A percentile compares a stretch with the other conserved stretches of the same genome.
Evolutionary conservation across 78 protist genomes (phyloP).

Genomic region (Protostelium mycophagum): DNA sequence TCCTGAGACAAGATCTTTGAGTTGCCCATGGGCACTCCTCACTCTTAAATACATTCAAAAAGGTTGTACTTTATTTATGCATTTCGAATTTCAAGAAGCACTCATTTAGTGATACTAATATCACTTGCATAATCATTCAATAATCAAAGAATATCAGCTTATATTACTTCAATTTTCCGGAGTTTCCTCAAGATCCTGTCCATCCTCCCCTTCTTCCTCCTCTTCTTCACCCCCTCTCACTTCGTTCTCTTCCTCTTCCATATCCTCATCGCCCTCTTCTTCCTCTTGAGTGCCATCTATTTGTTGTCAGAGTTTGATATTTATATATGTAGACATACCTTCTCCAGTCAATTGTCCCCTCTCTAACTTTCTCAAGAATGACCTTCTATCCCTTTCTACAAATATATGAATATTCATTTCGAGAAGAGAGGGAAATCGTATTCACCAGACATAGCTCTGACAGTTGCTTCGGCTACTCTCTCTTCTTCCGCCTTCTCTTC

Average conservation of each 20-base stretch:
- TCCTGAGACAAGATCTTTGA: too few species aligned
- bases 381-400: conserved; percentile 64
- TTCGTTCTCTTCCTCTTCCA: conserved; percentile 13
- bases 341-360: conserved; percentile 8
- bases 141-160: too few species aligned
- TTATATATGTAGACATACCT: not conserved
- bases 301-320: not conserved
- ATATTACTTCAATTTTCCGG: not conserved
- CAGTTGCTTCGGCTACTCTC: conserved; percentile 22
- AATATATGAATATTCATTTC: not conserved
- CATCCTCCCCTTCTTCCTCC: conserved; percentile 13
- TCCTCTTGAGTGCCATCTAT: conserved; percentile 11
- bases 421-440: not conserved
- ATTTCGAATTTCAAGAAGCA: too few species aligned
- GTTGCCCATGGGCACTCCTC: too few species aligned
- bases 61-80: too few species aligned
- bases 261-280: conserved; percentile 17
- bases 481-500: conserved; percentile 31
- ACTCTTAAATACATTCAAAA: too few species aligned
- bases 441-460: conserved; percentile 31
- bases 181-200: not conserved
- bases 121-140: too few species aligned
- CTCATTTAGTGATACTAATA: too few species aligned
- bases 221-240: conserved; percentile 19
- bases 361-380: conserved; percentile 47